Evolutionary conservation across 2,329 filamentous ascomycete species (phyloP).

Genomic region (Verruconis gallopava): DNA sequence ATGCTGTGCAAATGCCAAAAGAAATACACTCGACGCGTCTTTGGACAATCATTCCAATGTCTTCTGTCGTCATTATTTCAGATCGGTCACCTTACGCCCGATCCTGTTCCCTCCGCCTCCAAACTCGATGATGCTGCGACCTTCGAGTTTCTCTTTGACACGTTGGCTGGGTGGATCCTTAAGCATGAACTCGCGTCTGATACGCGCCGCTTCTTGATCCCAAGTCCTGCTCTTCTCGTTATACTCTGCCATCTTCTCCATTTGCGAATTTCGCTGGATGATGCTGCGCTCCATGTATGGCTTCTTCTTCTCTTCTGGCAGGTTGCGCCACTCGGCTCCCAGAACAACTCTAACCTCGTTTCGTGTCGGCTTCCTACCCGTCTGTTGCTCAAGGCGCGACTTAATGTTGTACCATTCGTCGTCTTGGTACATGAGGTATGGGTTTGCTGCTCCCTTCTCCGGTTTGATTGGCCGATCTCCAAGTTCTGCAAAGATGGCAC

Average conservation of each 20-base stretch:
- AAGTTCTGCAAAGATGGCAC: slow-evolving; percentile 45
- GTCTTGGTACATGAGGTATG: slow-evolving; percentile 83
- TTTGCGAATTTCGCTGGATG: slow-evolving; percentile 42
- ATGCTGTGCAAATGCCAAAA: no score
- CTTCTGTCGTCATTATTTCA: no score
- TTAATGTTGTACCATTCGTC: slow-evolving; percentile 51
- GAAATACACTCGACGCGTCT: no score
- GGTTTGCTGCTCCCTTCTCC: slow-evolving; percentile 61
- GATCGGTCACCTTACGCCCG: slow-evolving; percentile 11
- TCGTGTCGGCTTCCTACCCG: slow-evolving; percentile 49
- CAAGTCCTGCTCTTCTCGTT: slow-evolving; percentile 53
- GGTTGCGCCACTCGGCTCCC: slow-evolving; percentile 82
- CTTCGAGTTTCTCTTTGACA: slow-evolving; percentile 15
- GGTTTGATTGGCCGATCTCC: slow-evolving; percentile 67
- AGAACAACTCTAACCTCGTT: slow-evolving; percentile 73
- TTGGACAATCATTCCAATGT: no score
- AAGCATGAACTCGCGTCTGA: slow-evolving; percentile 30
- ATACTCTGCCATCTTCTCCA: slow-evolving; percentile 44
- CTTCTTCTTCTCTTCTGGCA: slow-evolving; percentile 53
- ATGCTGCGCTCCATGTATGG: slow-evolving; percentile 67
- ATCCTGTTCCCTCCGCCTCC: slow-evolving; percentile 20
- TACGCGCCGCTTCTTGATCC: slow-evolving; percentile 50
- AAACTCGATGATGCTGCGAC: slow-evolving; percentile 25
- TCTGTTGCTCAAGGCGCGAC: slow-evolving; percentile 51
- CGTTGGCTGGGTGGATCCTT: slow-evolving; percentile 20